A percentile compares a stretch with the other conserved stretches of the same genome.
Conservation (phyloP, 2,329 filamentous ascomycete genomes). For the Penicillium sp. region DNA sequence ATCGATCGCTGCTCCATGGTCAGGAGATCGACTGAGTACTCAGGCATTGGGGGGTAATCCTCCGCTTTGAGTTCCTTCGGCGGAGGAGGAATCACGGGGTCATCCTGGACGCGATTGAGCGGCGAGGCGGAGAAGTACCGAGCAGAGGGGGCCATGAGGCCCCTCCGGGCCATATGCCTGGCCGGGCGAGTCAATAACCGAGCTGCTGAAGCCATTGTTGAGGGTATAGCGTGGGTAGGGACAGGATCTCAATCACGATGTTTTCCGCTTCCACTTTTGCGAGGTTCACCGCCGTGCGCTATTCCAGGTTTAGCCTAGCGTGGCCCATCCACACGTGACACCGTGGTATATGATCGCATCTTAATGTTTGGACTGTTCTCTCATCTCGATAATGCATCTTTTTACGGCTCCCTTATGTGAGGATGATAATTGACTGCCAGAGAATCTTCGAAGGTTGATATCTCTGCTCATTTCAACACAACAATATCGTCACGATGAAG, state of each 20-base stretch:
- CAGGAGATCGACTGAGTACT: slow-evolving; percentile 40
- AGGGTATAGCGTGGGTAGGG: slow-evolving; percentile 17
- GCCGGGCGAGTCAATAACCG: slow-evolving; percentile 41
- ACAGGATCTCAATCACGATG: slow-evolving; percentile 17
- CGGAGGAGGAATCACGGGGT: slow-evolving; percentile 32
- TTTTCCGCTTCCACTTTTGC: slow-evolving; percentile 21
- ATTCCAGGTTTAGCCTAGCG: background rate
- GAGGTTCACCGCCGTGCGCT: slow-evolving; percentile 15
- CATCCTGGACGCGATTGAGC: slow-evolving; percentile 35
- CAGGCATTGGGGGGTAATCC: slow-evolving; percentile 32
- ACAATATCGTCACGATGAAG: slow-evolving; percentile 29
- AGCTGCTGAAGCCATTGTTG: slow-evolving; percentile 42
- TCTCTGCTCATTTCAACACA: background rate
- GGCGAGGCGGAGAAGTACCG: slow-evolving; percentile 40
- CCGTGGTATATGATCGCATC: background rate
- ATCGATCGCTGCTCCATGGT: slow-evolving; percentile 36
- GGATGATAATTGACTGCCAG: background rate
- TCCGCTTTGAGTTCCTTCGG: slow-evolving; percentile 31
- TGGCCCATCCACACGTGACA: background rate
- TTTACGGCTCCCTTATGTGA: background rate
- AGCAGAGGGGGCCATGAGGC: slow-evolving; percentile 23
- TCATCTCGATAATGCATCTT: background rate
- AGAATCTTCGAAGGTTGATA: background rate
- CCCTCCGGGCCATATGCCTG: slow-evolving; percentile 34
- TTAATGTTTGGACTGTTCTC: background rate